phyloP scores from a whole-genome alignment of 371 early-diverging fungal species.

The Saksenaea oblongispora region DNA sequence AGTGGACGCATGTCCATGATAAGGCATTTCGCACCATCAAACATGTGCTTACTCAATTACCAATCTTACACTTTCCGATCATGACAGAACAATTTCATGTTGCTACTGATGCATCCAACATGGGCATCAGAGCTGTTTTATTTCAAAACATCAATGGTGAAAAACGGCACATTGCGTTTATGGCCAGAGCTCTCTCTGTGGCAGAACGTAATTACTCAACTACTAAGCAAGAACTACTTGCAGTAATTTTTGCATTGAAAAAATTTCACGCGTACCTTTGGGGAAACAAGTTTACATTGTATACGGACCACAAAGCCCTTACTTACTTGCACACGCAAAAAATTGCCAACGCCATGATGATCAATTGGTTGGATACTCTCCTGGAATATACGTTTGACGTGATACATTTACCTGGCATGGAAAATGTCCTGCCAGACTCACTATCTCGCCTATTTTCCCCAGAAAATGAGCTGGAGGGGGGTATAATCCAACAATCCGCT shows the following conservation, averaged over 20 bases:
- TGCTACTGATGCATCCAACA: constrained; percentile 35
- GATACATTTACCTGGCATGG: constrained; percentile 19
- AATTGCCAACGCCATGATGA: constrained; percentile 22
- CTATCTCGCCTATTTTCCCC: constrained; percentile 20
- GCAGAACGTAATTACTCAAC: constrained; percentile 28
- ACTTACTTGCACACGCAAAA: constrained; percentile 26
- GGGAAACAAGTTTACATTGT: constrained; percentile 22
- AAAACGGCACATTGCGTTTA: constrained; percentile 26
- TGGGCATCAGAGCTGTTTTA: constrained; percentile 30
- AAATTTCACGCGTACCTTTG: constrained; percentile 35
- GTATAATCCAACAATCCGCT: not conserved
- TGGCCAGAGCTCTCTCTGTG: constrained; percentile 27
- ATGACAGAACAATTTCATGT: constrained; percentile 17
- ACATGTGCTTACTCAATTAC: not conserved
- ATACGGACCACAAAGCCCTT: constrained; percentile 25
- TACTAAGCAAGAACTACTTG: constrained; percentile 32
- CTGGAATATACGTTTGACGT: constrained; percentile 22
- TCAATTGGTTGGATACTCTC: constrained; percentile 29
- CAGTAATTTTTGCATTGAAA: constrained; percentile 19
- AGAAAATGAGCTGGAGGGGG: constrained; percentile 21
- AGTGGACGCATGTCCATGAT: constrained; percentile 5
- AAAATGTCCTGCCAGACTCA: constrained; percentile 17
- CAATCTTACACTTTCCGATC: constrained; percentile 16
- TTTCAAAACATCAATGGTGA: constrained; percentile 30
- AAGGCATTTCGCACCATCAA: constrained; percentile 14